These are phyloP conservation scores for Erucastrum elatum DNA, from an alignment of 345 rosid genomes.

Conservation along the genomic window DNA sequence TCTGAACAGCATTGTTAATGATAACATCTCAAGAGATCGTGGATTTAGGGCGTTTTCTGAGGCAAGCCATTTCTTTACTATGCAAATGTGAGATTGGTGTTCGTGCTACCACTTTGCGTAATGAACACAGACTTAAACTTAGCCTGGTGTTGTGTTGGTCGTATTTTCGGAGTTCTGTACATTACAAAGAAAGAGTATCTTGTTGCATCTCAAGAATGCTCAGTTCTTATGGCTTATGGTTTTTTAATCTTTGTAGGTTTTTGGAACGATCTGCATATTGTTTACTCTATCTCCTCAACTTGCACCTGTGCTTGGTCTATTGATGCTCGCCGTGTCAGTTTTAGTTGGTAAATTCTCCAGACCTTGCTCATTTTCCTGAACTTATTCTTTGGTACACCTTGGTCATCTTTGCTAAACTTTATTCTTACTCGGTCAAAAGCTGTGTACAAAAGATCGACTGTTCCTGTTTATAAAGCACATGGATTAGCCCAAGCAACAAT, in stretches of 20 bases:
- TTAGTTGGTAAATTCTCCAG: constrained; percentile 65
- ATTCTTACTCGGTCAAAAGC: constrained; percentile 46
- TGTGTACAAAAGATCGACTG: constrained; percentile 84
- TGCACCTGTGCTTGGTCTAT: constrained; percentile 80
- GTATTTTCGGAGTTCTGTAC: neutral
- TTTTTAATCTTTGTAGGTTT: constrained; percentile 49
- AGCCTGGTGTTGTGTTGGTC: constrained; percentile 12
- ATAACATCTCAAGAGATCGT: constrained; percentile 93
- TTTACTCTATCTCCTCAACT: constrained; percentile 82
- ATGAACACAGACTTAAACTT: constrained; percentile 3
- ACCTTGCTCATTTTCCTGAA: neutral
- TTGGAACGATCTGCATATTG: constrained; percentile 77
- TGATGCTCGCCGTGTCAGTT: constrained; percentile 73
- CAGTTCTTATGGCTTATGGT: constrained; percentile 14
- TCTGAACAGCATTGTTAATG: constrained; percentile 72
- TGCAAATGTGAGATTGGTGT: constrained; percentile 58
- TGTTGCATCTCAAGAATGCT: neutral
- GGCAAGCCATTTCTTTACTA: constrained; percentile 81
- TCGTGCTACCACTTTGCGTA: constrained; percentile 5
- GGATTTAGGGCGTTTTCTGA: constrained; percentile 97
- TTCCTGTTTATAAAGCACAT: constrained; percentile 79
- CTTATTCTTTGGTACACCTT: neutral
- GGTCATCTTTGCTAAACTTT: constrained; percentile 38
- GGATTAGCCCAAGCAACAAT: constrained; percentile 92
- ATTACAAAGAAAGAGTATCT: neutral